Conservation (phyloP, 2,329 filamentous ascomycete species). For the Talaromyces sp. region DNA sequence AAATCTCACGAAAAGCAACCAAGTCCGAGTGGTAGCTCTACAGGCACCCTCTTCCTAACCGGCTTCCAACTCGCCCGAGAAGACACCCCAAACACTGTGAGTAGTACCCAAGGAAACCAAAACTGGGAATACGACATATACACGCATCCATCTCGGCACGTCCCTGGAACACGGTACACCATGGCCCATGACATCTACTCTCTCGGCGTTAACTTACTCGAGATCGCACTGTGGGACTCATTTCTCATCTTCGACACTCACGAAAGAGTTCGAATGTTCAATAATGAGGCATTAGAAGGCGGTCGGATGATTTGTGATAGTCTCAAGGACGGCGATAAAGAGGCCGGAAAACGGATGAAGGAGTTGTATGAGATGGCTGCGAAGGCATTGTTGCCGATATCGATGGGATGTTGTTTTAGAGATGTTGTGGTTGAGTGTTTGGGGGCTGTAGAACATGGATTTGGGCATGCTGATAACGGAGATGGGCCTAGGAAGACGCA, state of each 20-base stretch:
- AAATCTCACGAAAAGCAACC: neutral
- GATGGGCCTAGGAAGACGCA: neutral
- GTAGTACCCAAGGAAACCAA: constrained; percentile 1
- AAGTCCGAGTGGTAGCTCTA: neutral
- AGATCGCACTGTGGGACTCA: neutral
- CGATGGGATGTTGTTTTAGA: neutral
- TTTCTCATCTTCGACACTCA: constrained; percentile 2
- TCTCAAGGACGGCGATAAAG: neutral
- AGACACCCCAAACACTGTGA: neutral
- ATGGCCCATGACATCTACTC: constrained; percentile 5
- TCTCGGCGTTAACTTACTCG: neutral
- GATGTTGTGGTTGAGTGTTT: constrained; percentile 5
- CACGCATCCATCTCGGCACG: neutral
- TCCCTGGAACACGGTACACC: neutral
- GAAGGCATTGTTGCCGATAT: neutral
- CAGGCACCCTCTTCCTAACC: neutral
- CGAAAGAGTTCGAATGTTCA: neutral
- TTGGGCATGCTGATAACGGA: neutral
- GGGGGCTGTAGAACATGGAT: neutral
- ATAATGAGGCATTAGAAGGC: neutral
- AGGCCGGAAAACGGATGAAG: neutral
- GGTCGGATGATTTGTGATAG: neutral
- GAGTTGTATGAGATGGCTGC: neutral
- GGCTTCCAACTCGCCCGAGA: constrained; percentile 1
- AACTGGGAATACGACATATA: constrained; percentile 8